Conservation (phyloP, 352 stramenopile genomes). For the Pythium periplocum region DNA sequence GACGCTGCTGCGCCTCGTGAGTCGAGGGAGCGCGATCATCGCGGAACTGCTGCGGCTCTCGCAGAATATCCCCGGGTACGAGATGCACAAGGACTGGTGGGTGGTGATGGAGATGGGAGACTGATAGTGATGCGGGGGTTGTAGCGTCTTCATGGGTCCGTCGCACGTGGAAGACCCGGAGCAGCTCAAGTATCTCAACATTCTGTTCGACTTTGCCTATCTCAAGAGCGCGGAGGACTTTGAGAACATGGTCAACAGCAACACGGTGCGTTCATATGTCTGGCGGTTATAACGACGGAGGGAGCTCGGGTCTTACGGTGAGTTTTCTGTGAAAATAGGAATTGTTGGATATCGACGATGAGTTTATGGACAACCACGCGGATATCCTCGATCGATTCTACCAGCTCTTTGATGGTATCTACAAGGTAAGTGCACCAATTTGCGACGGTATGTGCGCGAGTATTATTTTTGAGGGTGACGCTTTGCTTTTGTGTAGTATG, state of each 20-base stretch:
- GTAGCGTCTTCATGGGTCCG: slow-evolving; percentile 79
- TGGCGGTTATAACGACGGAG: not conserved
- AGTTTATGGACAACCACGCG: slow-evolving; percentile 75
- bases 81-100: slow-evolving; percentile 1
- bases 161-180: slow-evolving; percentile 86
- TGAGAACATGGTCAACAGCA: slow-evolving; percentile 91
- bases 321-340: slow-evolving; percentile 14
- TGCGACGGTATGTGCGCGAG: no score
- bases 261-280: slow-evolving; percentile 46
- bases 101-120: slow-evolving; percentile 1
- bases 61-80: slow-evolving; percentile 87
- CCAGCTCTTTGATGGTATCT: slow-evolving; percentile 69
- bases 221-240: slow-evolving; percentile 93
- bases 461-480: slow-evolving; percentile 4
- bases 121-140: not conserved
- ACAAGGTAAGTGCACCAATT: slow-evolving; percentile 9
- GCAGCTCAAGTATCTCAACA: slow-evolving; percentile 88
- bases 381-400: slow-evolving; percentile 74
- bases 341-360: slow-evolving; percentile 68
- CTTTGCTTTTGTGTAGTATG: slow-evolving; percentile 57
- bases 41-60: slow-evolving; percentile 90
- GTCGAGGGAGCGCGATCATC: slow-evolving; percentile 88
- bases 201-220: slow-evolving; percentile 95
- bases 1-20: slow-evolving; percentile 91
- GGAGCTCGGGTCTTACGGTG: no score